Base-by-base conservation (phyloP, 2,329 filamentous ascomycete genomes). In the Endocalyx cinctus region DNA sequence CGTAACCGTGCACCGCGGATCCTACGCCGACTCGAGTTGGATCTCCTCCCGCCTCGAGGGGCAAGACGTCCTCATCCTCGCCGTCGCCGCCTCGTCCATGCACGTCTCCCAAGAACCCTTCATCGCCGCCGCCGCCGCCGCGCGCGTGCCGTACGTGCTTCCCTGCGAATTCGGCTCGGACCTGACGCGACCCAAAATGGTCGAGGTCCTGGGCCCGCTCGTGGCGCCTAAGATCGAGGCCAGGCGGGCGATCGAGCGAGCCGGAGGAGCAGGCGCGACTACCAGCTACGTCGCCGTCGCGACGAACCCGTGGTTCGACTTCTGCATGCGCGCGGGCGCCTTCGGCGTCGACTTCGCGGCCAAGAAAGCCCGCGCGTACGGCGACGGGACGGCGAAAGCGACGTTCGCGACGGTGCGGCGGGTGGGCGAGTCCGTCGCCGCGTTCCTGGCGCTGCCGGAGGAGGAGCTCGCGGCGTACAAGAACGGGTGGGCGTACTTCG, bases 401-500 rank as follows among this genome's bases (percentile, higher is more conserved):
- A 58, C 51, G 32, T 46, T 50, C 34, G 49, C 57, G 3, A 60
- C 50, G 7, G 35, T 59, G 4, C 37, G 35, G 17, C 51, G 54
- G 11, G 55, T 60, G 1, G 62, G 60, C 11, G 53, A 54, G 19
- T 45, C 58, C n/a, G 43, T 60, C 6, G 58, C 60, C 6, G 50
- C 47, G 19, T 41, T 59, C 4, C 43, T 66, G 10, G 49, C 53
- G 23, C 51, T 63, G 18, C 57, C 58, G 0, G 8, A 8, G 8
- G 54, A 59, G 14, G 45, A 38, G 10, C 45, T 60, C 2, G 41
- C 46, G 3, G 22, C 33, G 27, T 43, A 49, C 33, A 49, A 42
- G 33, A 63, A 66, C 34, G 43, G 37, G 7, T 54, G 50, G 17
- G 43, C 61, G 6, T 57, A 47, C 39, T 49, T 59, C 19, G 54